Conservation (phyloP, 352 stramenopile genomes). For the Phytophthora tubulina region DNA sequence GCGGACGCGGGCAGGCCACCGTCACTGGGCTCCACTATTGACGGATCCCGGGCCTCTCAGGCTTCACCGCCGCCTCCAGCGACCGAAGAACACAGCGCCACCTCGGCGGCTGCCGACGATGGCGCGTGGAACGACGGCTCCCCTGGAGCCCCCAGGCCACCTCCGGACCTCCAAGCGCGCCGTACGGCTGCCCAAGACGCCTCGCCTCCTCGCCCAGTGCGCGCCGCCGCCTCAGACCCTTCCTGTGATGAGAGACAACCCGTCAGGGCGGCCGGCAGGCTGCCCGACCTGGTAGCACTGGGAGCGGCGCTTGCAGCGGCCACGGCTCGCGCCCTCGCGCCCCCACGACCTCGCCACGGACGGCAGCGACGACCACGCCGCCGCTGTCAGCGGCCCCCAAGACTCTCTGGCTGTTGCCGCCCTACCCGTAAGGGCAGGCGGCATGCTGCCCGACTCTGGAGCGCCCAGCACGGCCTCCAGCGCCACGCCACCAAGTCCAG, state of each 20-base stretch:
- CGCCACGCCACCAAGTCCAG: too few species aligned
- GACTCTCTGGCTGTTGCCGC: too few species aligned
- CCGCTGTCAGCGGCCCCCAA: too few species aligned
- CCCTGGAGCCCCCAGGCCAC: neutral
- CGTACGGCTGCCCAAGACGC: neutral
- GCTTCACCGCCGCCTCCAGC: neutral
- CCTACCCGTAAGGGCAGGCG: too few species aligned
- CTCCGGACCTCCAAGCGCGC: neutral
- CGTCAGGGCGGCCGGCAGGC: conserved; percentile 11
- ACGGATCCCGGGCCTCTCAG: neutral
- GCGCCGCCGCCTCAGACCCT: too few species aligned
- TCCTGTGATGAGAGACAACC: neutral
- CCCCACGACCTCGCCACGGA: too few species aligned
- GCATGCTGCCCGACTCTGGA: too few species aligned
- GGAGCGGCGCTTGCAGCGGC: neutral
- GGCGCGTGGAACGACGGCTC: neutral
- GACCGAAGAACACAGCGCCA: neutral
- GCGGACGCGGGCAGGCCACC: too few species aligned
- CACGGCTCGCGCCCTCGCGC: too few species aligned
- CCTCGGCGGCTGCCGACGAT: neutral
- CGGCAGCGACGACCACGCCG: too few species aligned
- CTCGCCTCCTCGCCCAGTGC: too few species aligned
- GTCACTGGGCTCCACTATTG: neutral
- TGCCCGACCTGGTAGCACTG: neutral
- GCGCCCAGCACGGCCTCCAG: too few species aligned